Percentiles rank a stretch among this genome's conserved stretches.
These are phyloP conservation scores for Rhynchosporium graminicola DNA, from an alignment of 2,329 filamentous ascomycete genomes.

Conservation along the genomic window DNA sequence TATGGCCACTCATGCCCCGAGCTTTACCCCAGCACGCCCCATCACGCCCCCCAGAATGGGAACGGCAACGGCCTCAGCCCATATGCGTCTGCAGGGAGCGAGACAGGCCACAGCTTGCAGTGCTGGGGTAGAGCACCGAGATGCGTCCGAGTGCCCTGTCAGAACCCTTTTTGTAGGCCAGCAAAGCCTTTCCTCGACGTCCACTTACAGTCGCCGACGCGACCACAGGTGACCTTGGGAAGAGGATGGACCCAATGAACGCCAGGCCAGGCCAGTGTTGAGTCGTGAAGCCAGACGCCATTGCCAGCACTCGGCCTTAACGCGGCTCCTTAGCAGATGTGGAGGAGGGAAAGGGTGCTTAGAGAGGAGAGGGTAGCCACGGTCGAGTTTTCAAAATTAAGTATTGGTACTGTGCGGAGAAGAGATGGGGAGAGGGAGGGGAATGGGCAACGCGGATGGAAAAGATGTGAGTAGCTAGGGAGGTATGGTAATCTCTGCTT, in stretches of 20 bases:
- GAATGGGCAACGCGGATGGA: background rate
- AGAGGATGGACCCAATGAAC: background rate
- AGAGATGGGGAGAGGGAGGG: background rate
- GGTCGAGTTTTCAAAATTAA: background rate
- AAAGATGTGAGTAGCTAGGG: background rate
- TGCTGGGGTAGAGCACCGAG: constrained; percentile 11
- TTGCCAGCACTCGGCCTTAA: constrained; percentile 9
- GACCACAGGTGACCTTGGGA: background rate
- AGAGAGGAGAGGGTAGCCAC: background rate
- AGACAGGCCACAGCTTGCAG: background rate
- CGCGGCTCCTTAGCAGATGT: constrained; percentile 10
- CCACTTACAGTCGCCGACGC: constrained; percentile 11
- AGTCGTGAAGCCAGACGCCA: background rate
- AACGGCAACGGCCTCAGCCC: background rate
- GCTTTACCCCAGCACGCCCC: background rate
- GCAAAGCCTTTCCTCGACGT: background rate
- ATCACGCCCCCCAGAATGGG: background rate
- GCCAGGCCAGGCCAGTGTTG: background rate
- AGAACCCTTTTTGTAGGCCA: background rate
- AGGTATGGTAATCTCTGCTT: no score
- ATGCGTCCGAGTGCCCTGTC: background rate
- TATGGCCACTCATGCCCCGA: background rate
- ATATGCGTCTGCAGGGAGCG: background rate
- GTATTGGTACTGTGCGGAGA: background rate
- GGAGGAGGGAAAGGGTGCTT: background rate